Evolutionary conservation across 2,329 filamentous ascomycete genomes (phyloP).

Genomic region (Clonostachys sp.): DNA sequence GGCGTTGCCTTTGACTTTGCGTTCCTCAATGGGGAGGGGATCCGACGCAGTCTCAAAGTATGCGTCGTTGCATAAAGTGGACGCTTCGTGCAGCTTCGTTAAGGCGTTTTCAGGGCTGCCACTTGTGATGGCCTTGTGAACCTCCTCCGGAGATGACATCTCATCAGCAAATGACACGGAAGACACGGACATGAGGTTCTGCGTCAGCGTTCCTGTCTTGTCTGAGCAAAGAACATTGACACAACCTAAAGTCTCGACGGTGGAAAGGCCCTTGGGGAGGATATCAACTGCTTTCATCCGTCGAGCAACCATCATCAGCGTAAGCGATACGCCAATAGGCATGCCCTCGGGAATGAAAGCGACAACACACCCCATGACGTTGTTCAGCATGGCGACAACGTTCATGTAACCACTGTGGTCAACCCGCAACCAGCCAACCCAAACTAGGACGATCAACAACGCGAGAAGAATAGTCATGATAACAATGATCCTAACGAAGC

Average conservation of each 20-base stretch:
- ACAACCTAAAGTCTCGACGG: conserved; percentile 33
- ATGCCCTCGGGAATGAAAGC: conserved; percentile 34
- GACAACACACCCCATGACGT: conserved; percentile 33
- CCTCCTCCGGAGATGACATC: conserved; percentile 15
- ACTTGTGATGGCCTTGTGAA: conserved; percentile 10
- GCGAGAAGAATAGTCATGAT: conserved; percentile 29
- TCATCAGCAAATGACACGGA: conserved; percentile 28
- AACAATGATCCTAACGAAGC: conserved; percentile 37
- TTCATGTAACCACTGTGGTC: conserved; percentile 31
- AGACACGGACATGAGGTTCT: conserved; percentile 38
- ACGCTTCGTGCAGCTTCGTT: conserved; percentile 17
- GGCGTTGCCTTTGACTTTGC: conserved; percentile 32
- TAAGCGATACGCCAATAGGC: conserved; percentile 30
- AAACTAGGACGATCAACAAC: conserved; percentile 36
- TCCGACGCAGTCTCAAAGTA: conserved; percentile 30
- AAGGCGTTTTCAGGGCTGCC: conserved; percentile 7
- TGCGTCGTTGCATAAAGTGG: conserved; percentile 34
- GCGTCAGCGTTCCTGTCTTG: conserved; percentile 35
- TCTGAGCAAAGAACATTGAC: conserved; percentile 38
- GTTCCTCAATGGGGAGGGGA: conserved; percentile 23
- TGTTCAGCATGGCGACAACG: conserved; percentile 35
- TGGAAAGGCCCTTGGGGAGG: conserved; percentile 30
- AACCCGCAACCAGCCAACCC: conserved; percentile 31
- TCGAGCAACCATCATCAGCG: conserved; percentile 34
- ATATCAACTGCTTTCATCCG: conserved; percentile 35